Percentiles rank a stretch among this genome's conserved stretches.
Evolutionary conservation across 306 rosid genomes (phyloP).

Genomic region (Neltuma alba): DNA sequence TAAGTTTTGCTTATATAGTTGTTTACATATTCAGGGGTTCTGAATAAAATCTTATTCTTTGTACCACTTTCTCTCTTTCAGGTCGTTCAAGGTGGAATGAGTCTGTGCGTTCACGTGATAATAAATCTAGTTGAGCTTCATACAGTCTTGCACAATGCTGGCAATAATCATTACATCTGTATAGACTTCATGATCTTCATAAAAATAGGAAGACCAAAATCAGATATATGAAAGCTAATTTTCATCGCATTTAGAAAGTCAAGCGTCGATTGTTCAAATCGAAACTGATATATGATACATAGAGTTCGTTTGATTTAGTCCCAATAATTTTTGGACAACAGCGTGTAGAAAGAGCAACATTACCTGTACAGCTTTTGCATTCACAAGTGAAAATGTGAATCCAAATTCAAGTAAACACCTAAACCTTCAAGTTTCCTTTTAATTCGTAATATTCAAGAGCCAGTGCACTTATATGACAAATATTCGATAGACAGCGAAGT

Average conservation of each 20-base stretch:
- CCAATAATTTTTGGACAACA: background rate
- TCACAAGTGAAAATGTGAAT: background rate
- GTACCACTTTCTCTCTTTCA: constrained; percentile 11
- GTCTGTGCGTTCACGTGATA: constrained; percentile 18
- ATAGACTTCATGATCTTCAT: background rate
- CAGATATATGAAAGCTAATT: background rate
- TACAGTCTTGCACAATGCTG: background rate
- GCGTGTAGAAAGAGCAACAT: background rate
- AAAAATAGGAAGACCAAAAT: background rate
- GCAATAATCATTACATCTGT: background rate
- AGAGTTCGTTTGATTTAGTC: background rate
- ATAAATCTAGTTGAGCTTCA: background rate
- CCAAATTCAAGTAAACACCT: background rate
- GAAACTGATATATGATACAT: background rate
- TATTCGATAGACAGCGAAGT: background rate
- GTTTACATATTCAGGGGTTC: background rate
- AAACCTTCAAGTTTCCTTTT: background rate
- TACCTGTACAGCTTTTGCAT: background rate
- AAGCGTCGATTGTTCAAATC: background rate
- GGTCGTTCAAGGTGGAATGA: constrained; percentile 18
- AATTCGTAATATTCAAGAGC: background rate
- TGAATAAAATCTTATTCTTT: constrained; percentile 38
- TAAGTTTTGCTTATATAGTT: background rate
- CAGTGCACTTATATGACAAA: background rate
- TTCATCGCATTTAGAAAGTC: background rate